Evolutionary conservation across 73 alveolate species (phyloP), one percentile per base, ranked within the genome.

Genomic region (Paramecium primaurelia): DNA sequence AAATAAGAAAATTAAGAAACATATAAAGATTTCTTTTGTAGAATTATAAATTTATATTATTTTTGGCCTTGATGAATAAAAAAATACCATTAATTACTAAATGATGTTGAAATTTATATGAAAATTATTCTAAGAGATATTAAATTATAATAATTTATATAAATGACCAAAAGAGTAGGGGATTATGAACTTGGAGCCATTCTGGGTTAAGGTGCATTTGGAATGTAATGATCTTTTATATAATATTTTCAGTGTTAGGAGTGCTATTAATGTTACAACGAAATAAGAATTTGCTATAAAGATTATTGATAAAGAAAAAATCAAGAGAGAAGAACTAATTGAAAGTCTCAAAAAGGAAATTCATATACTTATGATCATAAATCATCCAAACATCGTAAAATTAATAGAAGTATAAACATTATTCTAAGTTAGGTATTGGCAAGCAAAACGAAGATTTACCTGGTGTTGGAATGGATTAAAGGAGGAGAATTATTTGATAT

Each of bases 111-210:
- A 54, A 54, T 54, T 54, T 54, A 18, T 54, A 54, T 54, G 69
- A 54, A 18, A n/a, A 54, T 54, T 54, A 54, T 54, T 54, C 32
- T 54, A 0, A 54, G 69, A 4, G 69, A 54, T 54, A 18, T 54
- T 18, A 49, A 49, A 49, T 16, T 49, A 49, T 49, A 49, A n/a
- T 68, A 88, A 88, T 93, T 94, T 75, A 71, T 44, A 80, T 75
- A 49, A 92, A 40, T 92, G 95, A 92, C 93, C 18, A 92, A 92
- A 84, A 92, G 93, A 49, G 95, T 92, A 34, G 95, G 95, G 16
- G 90, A 59, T 71, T 86, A 92, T 51, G 95, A 77, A 58, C 83
- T 92, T 25, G 93, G 95, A 25, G 28, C 30, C 20, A 86, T 84
- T 37, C 44, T 92, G 18, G 95, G 95, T 2, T 86, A 92, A 71